Conservation (phyloP, 169 alveolate species). For the Blepharisma undulans region DNA sequence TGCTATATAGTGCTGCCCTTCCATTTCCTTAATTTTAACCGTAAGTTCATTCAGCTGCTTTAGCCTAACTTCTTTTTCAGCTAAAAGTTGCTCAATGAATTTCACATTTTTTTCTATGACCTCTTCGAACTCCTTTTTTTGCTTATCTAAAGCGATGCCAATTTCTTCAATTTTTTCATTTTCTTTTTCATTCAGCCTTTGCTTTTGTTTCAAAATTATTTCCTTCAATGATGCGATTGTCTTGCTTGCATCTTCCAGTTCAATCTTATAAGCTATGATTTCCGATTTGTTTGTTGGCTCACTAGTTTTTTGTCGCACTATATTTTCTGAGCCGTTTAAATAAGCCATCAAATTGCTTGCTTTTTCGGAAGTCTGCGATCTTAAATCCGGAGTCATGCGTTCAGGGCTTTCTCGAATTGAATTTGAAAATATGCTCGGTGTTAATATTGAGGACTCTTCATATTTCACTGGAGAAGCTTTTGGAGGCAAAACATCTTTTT, state of each 20-base stretch:
- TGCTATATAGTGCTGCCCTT: conserved; percentile 51
- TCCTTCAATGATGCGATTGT: neutral
- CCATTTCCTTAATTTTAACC: conserved; percentile 40
- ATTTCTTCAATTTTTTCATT: neutral
- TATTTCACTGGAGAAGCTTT: neutral
- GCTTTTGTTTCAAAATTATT: neutral
- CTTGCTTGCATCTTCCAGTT: conserved; percentile 18
- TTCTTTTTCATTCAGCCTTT: neutral
- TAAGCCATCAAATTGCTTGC: neutral
- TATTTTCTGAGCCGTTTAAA: neutral
- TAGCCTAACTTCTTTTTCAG: conserved; percentile 36
- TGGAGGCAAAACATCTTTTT: neutral
- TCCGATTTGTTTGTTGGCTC: neutral
- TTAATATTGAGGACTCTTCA: neutral
- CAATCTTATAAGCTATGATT: neutral
- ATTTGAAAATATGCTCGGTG: neutral
- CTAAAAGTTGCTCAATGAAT: conserved; percentile 31
- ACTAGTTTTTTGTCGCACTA: neutral
- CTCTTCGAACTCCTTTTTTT: conserved; percentile 23
- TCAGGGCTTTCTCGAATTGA: neutral
- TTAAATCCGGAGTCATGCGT: neutral
- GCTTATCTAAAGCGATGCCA: neutral
- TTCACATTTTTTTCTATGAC: neutral
- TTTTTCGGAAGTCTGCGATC: neutral
- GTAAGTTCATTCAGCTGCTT: conserved; percentile 14